Evolutionary conservation across 257 asterid species (phyloP).

Genomic region (Forsythia viridissima): DNA sequence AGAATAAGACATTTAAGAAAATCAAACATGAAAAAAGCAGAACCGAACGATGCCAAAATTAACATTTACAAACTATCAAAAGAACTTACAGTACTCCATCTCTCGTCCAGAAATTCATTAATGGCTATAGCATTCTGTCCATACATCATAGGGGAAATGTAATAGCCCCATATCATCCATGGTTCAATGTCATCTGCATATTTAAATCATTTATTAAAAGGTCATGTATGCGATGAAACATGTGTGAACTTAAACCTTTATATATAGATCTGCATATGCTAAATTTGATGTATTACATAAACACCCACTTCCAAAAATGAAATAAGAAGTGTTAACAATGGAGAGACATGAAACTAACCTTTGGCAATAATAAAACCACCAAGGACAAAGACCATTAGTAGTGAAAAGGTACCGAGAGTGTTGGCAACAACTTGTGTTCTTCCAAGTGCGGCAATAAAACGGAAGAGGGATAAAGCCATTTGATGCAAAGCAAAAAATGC

Average conservation of each 20-base stretch:
- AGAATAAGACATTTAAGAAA: conserved; percentile 7
- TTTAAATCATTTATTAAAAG: neutral
- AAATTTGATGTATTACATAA: neutral
- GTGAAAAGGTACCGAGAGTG: conserved; percentile 81
- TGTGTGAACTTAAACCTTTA: neutral
- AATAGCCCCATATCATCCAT: conserved; percentile 87
- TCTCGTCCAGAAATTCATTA: conserved; percentile 71
- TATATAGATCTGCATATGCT: neutral
- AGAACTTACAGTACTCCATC: conserved; percentile 84
- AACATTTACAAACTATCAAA: conserved; percentile 2
- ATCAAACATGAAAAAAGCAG: conserved; percentile 17
- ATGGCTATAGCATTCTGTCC: conserved; percentile 86
- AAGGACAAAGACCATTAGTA: conserved; percentile 84
- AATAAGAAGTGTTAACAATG: conserved; percentile 1
- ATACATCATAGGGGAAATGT: conserved; percentile 82
- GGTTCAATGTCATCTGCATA: conserved; percentile 73
- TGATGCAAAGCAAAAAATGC: conserved; percentile 84
- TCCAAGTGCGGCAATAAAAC: conserved; percentile 80
- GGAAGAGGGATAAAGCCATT: conserved; percentile 90
- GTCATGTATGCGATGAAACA: neutral
- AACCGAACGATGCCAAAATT: neutral
- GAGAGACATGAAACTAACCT: conserved; percentile 46
- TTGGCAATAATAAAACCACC: conserved; percentile 89
- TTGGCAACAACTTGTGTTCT: conserved; percentile 78
- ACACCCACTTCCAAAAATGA: neutral